Conservation (phyloP, 148 eudicot species). For the Pharnaceum exiguum region DNA sequence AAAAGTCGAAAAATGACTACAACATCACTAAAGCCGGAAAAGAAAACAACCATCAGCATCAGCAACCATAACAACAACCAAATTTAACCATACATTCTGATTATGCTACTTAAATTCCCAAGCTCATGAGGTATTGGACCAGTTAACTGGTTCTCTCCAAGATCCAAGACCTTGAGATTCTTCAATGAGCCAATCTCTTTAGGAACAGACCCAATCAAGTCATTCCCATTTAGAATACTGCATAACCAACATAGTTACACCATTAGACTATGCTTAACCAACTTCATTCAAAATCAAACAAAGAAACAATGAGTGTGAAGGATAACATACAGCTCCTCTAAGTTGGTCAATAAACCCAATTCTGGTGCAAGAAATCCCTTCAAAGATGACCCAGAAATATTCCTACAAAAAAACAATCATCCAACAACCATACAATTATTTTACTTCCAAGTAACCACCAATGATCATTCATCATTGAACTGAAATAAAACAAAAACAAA, state of each 20-base stretch:
- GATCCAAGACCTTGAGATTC: conserved; percentile 68
- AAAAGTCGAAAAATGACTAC: conserved; percentile 4
- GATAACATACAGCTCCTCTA: conserved; percentile 70
- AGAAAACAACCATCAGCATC: conserved; percentile 1
- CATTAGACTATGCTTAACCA: conserved; percentile 10
- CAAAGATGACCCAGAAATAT: conserved; percentile 71
- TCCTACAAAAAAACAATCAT: conserved; percentile 49
- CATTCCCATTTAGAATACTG: conserved; percentile 80
- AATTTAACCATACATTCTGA: conserved; percentile 51
- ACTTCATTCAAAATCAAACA: neutral
- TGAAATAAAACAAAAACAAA: neutral
- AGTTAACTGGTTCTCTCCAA: conserved; percentile 63
- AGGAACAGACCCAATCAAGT: conserved; percentile 76
- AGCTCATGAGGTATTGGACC: conserved; percentile 79
- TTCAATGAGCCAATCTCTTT: conserved; percentile 68
- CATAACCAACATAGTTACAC: neutral
- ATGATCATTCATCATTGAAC: neutral
- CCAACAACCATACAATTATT: neutral
- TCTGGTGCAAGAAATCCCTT: conserved; percentile 85
- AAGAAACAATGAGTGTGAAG: neutral
- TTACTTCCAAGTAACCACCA: neutral
- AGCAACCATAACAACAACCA: neutral
- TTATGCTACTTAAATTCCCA: conserved; percentile 54
- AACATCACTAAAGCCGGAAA: conserved; percentile 1
- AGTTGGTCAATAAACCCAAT: conserved; percentile 45